A percentile compares a stretch with the other conserved stretches of the same genome.
Evolutionary conservation across 176 grass and related monocot genomes (phyloP).

Genomic region (maize (Zea mays)): Zm-B73-REFERENCE-NAM-5.0 NC_050100.1:187378501-187379000

Average conservation of each 20-base stretch:
- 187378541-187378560: slow-evolving; percentile 1
- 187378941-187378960: no score
- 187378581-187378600: neutral
- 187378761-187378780: neutral
- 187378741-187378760: neutral
- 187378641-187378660: neutral
- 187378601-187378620: neutral
- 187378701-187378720: neutral
- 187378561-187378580: slow-evolving; percentile 16
- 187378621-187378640: slow-evolving; percentile 16
- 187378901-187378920: no score
- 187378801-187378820: neutral
- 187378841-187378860: no score
- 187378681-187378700: neutral
- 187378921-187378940: no score
- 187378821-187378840: no score
- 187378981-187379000: no score
- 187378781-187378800: slow-evolving; percentile 12
- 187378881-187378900: no score
- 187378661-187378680: neutral
- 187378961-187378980: no score
- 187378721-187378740: neutral
- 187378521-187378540: slow-evolving; percentile 1
- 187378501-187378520: neutral
- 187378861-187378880: no score